phyloP scores from a whole-genome alignment of 2,329 filamentous ascomycete genomes.

The Aspergillus felis region DNA sequence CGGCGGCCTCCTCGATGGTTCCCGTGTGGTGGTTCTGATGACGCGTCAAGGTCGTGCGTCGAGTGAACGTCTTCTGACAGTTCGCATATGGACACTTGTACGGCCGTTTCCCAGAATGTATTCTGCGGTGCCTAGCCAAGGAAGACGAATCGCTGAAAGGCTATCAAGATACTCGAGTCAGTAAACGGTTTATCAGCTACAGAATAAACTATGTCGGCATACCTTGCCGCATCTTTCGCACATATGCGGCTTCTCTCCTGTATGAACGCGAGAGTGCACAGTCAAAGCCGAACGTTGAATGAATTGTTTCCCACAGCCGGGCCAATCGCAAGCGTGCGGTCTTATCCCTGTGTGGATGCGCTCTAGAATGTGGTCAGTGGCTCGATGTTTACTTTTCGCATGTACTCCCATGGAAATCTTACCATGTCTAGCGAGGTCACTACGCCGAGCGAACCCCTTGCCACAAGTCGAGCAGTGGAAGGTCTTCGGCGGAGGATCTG shows the following conservation, averaged over 20 bases:
- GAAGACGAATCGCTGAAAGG: conserved; percentile 96
- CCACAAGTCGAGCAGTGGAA: conserved; percentile 86
- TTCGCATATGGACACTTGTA: conserved; percentile 98
- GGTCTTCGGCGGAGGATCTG: conserved; percentile 61
- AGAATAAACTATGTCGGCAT: conserved; percentile 26
- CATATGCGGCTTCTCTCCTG: conserved; percentile 96
- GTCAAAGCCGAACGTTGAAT: conserved; percentile 95
- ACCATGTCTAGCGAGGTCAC: conserved; percentile 94
- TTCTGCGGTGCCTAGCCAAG: conserved; percentile 84
- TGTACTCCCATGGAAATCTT: conserved; percentile 34
- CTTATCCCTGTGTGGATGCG: conserved; percentile 90
- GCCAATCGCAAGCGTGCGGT: conserved; percentile 88
- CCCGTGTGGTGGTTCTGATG: conserved; percentile 96
- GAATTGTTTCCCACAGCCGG: conserved; percentile 89
- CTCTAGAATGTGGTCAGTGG: conserved; percentile 52
- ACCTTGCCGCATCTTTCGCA: conserved; percentile 97
- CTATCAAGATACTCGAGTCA: conserved; percentile 44
- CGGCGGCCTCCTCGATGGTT: conserved; percentile 89
- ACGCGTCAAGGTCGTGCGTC: conserved; percentile 87
- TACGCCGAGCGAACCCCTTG: conserved; percentile 89
- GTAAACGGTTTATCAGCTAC: too few relatives aligned
- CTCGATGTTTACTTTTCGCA: background rate
- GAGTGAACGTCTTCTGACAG: conserved; percentile 97
- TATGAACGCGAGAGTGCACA: conserved; percentile 92
- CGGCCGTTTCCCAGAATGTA: conserved; percentile 90